Base-by-base conservation (phyloP, 1,139 yeast genomes). In the Sugiyamaella paludigena region DNA sequence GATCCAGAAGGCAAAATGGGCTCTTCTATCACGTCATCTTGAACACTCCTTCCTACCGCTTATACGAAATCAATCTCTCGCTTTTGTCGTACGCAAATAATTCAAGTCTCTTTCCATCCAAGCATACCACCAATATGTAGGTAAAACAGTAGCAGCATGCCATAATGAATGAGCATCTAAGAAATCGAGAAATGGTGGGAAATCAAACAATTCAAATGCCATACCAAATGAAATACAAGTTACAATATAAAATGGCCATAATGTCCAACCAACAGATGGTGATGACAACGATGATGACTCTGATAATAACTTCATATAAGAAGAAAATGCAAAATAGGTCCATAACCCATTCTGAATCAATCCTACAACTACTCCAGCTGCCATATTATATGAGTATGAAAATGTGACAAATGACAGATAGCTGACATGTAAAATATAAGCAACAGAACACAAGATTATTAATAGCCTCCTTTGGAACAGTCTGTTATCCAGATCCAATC, bases 321-420 rank as follows among this genome's bases (percentile, higher is more conserved):
- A 49, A 2, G 45, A 50, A 24, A 72, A 48, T 4, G 73, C 60
- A 44, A 69, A 69, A 34, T 59, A 63, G 9, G 68, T 58, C 83
- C 82, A 79, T 32, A 75, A 58, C 6, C 77, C 56, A 65, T 89
- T 87, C 60, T 91, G 97, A 4, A 83, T 55, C 2, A 88, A 52
- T 0, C 97, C 98, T 47, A 88, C 77, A 1, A 77, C 67, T 1
- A 92, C 83, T 61, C 94, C 92, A 29, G 95, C 96, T 59, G 80
- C 77, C 98, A 92, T 92, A 70, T 92, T 92, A 67, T 92, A 92
- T 1, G 95, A 83, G 68, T 92, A 92, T 54, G 89, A 85, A 91
- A 97, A 92, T 59, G 83, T 84, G 11, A 79, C 66, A 39, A 69
- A 64, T 35, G 83, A 75, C 41, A 92, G 72, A 54, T 92, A 76